These are phyloP conservation scores for Paspalum notatum DNA, from an alignment of 176 grass and related monocot genomes.

Conservation along the genomic window DNA sequence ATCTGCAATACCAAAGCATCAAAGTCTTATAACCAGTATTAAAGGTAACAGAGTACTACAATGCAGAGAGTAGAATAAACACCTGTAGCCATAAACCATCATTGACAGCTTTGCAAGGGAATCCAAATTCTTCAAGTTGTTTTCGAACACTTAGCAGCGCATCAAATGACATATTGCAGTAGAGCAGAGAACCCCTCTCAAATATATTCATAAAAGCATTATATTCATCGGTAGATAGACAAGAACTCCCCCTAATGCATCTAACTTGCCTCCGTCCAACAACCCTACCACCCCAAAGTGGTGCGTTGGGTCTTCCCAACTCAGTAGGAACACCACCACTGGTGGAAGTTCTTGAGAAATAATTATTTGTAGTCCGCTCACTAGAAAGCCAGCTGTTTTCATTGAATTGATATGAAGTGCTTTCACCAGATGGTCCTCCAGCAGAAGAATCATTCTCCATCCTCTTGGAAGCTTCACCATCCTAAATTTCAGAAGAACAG, in stretches of 20 bases:
- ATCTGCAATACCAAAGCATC: conserved; percentile 69
- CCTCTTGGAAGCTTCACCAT: conserved; percentile 54
- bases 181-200: conserved; percentile 95
- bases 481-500: conserved; percentile 54
- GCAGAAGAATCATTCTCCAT: conserved; percentile 46
- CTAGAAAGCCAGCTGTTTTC: conserved; percentile 70
- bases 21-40: conserved; percentile 39
- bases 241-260: conserved; percentile 61
- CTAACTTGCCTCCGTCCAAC: conserved; percentile 74
- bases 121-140: conserved; percentile 97
- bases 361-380: conserved; percentile 59
- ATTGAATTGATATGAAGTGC: conserved; percentile 66
- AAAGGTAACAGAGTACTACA: conserved; percentile 35
- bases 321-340: conserved; percentile 55
- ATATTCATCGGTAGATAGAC: conserved; percentile 79
- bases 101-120: conserved; percentile 97
- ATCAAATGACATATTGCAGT: conserved; percentile 99
- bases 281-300: conserved; percentile 81
- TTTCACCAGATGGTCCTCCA: conserved; percentile 69
- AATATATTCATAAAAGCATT: conserved; percentile 97
- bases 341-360: conserved; percentile 57
- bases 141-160: conserved; percentile 84
- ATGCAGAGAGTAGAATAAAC: conserved; percentile 18
- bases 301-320: conserved; percentile 68
- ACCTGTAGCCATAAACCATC: conserved; percentile 99